Evolutionary conservation across 2,329 filamentous ascomycete genomes (phyloP), one percentile per base, ranked within the genome.

Genomic region (Beauveria sp.): DNA sequence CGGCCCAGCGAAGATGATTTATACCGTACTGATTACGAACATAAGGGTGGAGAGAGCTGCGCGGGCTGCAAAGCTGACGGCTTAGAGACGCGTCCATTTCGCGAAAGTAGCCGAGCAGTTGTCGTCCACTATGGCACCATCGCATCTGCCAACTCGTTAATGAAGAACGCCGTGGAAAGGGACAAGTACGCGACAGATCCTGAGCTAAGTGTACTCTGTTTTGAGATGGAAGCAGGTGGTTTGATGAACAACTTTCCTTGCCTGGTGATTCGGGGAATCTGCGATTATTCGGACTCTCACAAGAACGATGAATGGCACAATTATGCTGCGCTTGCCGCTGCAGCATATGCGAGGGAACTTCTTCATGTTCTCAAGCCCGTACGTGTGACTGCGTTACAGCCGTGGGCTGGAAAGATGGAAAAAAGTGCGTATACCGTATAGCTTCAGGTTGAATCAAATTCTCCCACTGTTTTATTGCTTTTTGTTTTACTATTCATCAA

Each of bases 241-340:
- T 34, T 69, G 2, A 64, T 65, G 59, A 61, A 64, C 5, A 62
- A 61, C 1, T 66, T 72, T 5, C 69, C 69, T 0, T 75, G 70
- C 42, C 50, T 76, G 0, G 67, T 72, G 0, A 72, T 77, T 31
- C 67, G 73, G 3, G 74, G 73, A 0, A 72, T 76, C 3, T 76
- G 69, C 26, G 70, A 74, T 50, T 76, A 75, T 56, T 69, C 72
- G 4, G 75, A 77, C 61, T 70, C 66, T 0, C 73, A 76, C 63
- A 77, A 76, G 57, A 69, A 67, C 31, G 69, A 76, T 6, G n/a
- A 24, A 16, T 76, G 73, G 74, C 70, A 74, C 20, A 12, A 34
- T 0, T 74, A 74, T 59, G 74, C 75, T 0, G 71, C 75, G 0
- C 66, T 65, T 0, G 68, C 66, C 0, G 73, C 74, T 0, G 73